Evolutionary conservation across 257 asterid genomes (phyloP).

Genomic region (Fraxinus anomala): DNA sequence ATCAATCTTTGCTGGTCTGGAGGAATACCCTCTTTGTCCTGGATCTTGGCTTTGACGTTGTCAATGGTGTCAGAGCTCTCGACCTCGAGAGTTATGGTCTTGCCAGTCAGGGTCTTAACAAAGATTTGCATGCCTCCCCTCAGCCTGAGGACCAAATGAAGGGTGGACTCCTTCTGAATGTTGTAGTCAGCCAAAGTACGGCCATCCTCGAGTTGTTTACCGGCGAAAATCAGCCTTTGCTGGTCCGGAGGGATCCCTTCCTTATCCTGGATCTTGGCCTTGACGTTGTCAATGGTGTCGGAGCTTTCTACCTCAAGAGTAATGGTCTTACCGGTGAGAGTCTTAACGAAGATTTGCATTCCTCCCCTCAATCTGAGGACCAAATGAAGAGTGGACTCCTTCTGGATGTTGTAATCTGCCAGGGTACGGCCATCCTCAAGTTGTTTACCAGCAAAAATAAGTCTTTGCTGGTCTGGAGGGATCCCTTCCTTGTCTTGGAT

Average conservation of each 20-base stretch:
- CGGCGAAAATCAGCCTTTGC: conserved; percentile 38
- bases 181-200: conserved; percentile 41
- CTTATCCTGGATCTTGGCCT: conserved; percentile 45
- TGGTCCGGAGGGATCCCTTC: conserved; percentile 41
- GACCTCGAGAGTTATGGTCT: conserved; percentile 42
- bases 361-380: conserved; percentile 53
- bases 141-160: conserved; percentile 34
- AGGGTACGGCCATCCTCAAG: conserved; percentile 53
- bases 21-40: conserved; percentile 45
- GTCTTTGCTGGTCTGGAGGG: conserved; percentile 49
- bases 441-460: conserved; percentile 50
- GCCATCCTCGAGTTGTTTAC: conserved; percentile 44
- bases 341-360: conserved; percentile 62
- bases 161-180: conserved; percentile 40
- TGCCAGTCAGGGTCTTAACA: conserved; percentile 35
- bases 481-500: conserved; percentile 41
- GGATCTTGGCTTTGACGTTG: conserved; percentile 60
- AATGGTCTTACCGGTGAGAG: conserved; percentile 54
- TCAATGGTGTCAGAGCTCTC: conserved; percentile 64
- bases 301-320: conserved; percentile 47
- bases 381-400: conserved; percentile 47
- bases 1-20: conserved; percentile 42
- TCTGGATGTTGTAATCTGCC: conserved; percentile 47
- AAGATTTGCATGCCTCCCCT: conserved; percentile 44
- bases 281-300: conserved; percentile 48